Evolutionary conservation across 768 basidiomycete species (phyloP).

Genomic region (Chalciporus sphaerocephalus): DNA sequence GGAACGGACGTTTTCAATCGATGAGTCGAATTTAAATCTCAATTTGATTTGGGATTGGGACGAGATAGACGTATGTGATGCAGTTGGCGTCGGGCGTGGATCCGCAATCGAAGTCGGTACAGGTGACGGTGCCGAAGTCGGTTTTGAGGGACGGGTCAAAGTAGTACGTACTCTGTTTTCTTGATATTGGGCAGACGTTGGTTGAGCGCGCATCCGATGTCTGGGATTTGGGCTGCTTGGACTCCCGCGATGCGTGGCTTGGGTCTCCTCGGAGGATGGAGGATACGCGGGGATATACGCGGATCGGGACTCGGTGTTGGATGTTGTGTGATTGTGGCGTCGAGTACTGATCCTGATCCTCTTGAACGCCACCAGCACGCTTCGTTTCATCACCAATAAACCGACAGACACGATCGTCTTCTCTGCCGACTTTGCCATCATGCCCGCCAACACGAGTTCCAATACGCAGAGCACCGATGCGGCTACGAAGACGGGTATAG

Average conservation of each 20-base stretch:
- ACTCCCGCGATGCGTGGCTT: too few relatives aligned
- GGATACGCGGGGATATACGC: too few relatives aligned
- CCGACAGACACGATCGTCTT: constrained; percentile 36
- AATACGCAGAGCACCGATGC: background rate
- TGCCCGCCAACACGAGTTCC: constrained; percentile 17
- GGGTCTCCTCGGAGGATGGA: background rate
- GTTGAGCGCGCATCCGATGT: too few relatives aligned
- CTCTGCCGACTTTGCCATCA: constrained; percentile 49
- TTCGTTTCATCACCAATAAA: constrained; percentile 31
- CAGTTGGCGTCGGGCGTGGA: constrained; percentile 44
- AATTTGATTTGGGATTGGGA: constrained; percentile 1
- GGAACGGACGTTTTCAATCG: background rate
- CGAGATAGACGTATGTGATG: constrained; percentile 36
- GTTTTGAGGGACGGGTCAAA: constrained; percentile 23
- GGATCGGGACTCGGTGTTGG: too few relatives aligned
- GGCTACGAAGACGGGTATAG: background rate
- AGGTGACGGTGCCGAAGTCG: constrained; percentile 30
- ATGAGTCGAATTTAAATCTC: too few relatives aligned
- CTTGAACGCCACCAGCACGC: constrained; percentile 19
- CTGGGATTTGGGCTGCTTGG: too few relatives aligned
- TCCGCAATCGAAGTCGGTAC: constrained; percentile 24
- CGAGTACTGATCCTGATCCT: background rate
- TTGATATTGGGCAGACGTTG: background rate
- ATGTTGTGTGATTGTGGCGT: too few relatives aligned
- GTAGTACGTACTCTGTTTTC: constrained; percentile 27